A percentile compares a stretch with the other conserved stretches of the same genome.
phyloP scores from a whole-genome alignment of 2,329 filamentous ascomycete genomes.

The Arachnopeziza araneosa region DNA sequence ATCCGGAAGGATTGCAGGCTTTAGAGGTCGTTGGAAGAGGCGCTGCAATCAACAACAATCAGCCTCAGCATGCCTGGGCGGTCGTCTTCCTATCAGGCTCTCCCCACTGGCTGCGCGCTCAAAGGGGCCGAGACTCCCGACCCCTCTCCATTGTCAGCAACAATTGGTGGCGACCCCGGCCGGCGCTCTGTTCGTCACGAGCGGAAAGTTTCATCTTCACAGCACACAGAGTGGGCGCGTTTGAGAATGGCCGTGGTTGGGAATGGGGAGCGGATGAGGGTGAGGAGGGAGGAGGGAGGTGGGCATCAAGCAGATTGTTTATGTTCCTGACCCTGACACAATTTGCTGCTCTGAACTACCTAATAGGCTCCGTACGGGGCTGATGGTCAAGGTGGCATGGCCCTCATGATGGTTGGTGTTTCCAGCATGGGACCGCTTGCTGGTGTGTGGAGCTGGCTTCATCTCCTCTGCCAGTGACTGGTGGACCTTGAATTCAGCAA shows the following conservation, averaged over 20 bases:
- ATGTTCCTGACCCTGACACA: not conserved
- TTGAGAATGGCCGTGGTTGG: not conserved
- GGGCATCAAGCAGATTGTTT: not conserved
- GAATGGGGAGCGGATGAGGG: not conserved
- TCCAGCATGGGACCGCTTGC: not conserved
- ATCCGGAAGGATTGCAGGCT: not conserved
- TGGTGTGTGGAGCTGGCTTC: not conserved
- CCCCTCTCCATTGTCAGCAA: not conserved
- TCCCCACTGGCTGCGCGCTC: not conserved
- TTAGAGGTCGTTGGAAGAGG: not conserved
- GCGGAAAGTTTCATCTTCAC: not conserved
- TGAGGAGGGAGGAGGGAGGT: not conserved
- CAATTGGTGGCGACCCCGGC: not conserved
- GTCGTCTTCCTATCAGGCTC: not conserved
- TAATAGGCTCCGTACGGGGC: not conserved
- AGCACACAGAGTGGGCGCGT: not conserved
- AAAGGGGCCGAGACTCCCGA: not conserved
- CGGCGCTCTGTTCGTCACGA: not conserved
- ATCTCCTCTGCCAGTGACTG: not conserved
- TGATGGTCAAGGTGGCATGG: not conserved
- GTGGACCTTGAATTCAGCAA: not conserved
- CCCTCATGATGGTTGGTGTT: not conserved
- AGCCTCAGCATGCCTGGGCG: constrained; percentile 1
- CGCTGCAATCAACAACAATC: constrained; percentile 1
- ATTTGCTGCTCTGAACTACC: not conserved